Percentiles rank a stretch among this genome's conserved stretches.
Evolutionary conservation across 768 basidiomycete genomes (phyloP).

Genomic region (Boletus rufocinnamomeus): DNA sequence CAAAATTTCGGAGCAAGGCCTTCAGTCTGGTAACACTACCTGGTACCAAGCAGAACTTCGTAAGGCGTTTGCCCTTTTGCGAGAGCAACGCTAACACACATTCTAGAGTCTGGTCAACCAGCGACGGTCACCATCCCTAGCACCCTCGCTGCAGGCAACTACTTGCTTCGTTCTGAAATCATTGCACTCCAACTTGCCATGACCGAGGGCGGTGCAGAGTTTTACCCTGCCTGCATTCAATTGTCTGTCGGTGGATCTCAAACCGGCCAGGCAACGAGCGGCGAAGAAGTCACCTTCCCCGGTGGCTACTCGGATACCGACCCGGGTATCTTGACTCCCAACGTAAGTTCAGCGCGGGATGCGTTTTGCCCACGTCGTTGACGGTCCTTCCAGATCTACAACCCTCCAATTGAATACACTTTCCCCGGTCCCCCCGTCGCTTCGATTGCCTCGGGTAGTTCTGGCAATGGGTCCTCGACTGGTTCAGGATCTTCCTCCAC

Average conservation of each 20-base stretch:
- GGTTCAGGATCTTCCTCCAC: slow-evolving; percentile 6
- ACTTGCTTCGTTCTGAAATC: slow-evolving; percentile 75
- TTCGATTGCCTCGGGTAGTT: slow-evolving; percentile 33
- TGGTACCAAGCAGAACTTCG: slow-evolving; percentile 56
- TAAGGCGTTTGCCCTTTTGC: slow-evolving; percentile 28
- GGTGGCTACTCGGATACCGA: slow-evolving; percentile 71
- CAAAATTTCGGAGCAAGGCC: slow-evolving; percentile 64
- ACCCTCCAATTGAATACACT: slow-evolving; percentile 36
- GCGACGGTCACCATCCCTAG: slow-evolving; percentile 45
- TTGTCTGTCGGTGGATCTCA: slow-evolving; percentile 32
- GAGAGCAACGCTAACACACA: not conserved
- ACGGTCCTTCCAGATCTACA: slow-evolving; percentile 26
- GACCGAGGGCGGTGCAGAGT: slow-evolving; percentile 52
- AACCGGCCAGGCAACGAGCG: slow-evolving; percentile 21
- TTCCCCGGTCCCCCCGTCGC: slow-evolving; percentile 58
- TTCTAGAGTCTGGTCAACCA: slow-evolving; percentile 40
- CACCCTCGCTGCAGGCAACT: slow-evolving; percentile 64
- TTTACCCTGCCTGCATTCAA: slow-evolving; percentile 33
- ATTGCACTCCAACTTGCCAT: slow-evolving; percentile 70
- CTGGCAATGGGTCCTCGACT: slow-evolving; percentile 10
- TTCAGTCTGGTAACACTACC: slow-evolving; percentile 30
- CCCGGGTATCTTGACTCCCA: slow-evolving; percentile 61
- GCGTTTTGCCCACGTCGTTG: not conserved
- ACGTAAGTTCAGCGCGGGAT: slow-evolving; percentile 31
- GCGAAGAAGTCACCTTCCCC: slow-evolving; percentile 57